phyloP scores from a whole-genome alignment of 331 rosid species.

The Ulmus americana region DNA sequence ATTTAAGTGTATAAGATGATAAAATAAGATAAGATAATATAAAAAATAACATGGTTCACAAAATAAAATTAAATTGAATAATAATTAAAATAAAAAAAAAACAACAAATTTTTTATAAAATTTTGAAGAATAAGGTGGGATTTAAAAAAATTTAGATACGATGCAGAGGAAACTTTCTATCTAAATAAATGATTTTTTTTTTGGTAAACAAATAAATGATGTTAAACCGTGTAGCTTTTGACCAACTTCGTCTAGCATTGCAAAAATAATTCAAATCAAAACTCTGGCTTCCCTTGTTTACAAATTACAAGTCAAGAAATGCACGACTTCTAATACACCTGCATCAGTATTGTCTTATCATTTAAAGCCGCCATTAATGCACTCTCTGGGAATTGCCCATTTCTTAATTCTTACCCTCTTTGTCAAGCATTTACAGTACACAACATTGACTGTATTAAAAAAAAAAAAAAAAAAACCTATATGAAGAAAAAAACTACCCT shows the following conservation, averaged over 20 bases:
- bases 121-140: too few species aligned
- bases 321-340: slow-evolving; percentile 26
- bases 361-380: slow-evolving; percentile 24
- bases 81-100: too few species aligned
- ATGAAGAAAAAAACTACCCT: background rate
- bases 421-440: background rate
- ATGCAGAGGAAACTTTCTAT: too few species aligned
- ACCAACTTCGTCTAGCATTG: slow-evolving; percentile 16
- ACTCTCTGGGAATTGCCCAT: slow-evolving; percentile 11
- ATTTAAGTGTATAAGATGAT: too few species aligned
- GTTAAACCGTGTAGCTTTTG: slow-evolving; percentile 3
- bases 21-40: too few species aligned
- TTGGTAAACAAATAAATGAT: too few species aligned
- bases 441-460: background rate
- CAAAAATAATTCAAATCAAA: slow-evolving; percentile 9
- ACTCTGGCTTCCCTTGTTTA: background rate
- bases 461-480: background rate
- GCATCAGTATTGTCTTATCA: slow-evolving; percentile 5
- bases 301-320: slow-evolving; percentile 4
- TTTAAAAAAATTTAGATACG: too few species aligned
- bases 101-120: too few species aligned
- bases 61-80: too few species aligned
- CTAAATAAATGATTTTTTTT: too few species aligned
- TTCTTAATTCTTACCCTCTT: slow-evolving; percentile 11
- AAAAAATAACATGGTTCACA: too few species aligned